A percentile compares a stretch with the other conserved stretches of the same genome.
These are phyloP conservation scores for Penicillium sp. DNA, from an alignment of 2,329 filamentous ascomycete species.

Conservation along the genomic window DNA sequence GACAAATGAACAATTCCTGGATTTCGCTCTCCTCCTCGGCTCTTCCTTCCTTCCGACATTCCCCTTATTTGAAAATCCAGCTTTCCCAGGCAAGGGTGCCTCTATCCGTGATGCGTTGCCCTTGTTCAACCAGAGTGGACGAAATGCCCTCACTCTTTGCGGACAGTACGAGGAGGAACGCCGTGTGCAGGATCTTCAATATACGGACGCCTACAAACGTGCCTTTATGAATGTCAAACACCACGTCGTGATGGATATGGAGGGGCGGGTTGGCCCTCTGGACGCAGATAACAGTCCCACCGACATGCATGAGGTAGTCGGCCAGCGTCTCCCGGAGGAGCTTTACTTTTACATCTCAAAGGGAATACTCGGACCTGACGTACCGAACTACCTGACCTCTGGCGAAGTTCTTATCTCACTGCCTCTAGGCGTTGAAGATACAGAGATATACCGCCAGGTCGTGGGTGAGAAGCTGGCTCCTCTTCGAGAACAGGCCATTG, in stretches of 20 bases:
- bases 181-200: constrained; percentile 71
- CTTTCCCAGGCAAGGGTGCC: constrained; percentile 57
- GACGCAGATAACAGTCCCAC: constrained; percentile 75
- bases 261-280: constrained; percentile 77
- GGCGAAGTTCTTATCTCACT: constrained; percentile 77
- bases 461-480: constrained; percentile 75
- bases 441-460: constrained; percentile 79
- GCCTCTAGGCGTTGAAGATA: constrained; percentile 82
- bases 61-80: constrained; percentile 72
- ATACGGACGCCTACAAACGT: constrained; percentile 84
- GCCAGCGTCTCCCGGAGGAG: constrained; percentile 87
- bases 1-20: constrained; percentile 77
- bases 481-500: constrained; percentile 75
- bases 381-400: constrained; percentile 82
- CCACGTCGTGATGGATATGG: constrained; percentile 77
- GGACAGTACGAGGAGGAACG: constrained; percentile 80
- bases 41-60: constrained; percentile 80
- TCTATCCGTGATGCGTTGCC: constrained; percentile 78
- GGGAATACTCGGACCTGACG: constrained; percentile 77
- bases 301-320: constrained; percentile 88
- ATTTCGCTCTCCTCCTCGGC: constrained; percentile 81
- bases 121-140: constrained; percentile 69
- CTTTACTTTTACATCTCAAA: constrained; percentile 87
- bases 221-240: constrained; percentile 85
- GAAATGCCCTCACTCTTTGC: constrained; percentile 75